Base-by-base conservation (phyloP, 208 protist genomes). In the Trypanosoma cruzi region DNA sequence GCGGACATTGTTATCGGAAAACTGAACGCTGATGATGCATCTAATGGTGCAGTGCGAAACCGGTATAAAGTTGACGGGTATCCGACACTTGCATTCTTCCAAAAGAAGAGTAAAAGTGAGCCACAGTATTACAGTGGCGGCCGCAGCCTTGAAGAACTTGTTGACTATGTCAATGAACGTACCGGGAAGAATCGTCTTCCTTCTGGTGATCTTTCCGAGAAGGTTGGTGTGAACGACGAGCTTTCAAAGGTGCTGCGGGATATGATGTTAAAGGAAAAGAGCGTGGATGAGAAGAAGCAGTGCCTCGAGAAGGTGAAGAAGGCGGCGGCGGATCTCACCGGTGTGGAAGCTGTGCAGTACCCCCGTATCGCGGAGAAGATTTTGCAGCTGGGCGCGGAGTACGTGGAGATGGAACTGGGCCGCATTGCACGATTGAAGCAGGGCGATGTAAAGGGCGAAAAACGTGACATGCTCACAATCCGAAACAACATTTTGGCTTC, bases 1-100 rank as follows among this genome's bases (percentile, higher is more conserved):
- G 69, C 88, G 49, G 81, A 93, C 57, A 53, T 96, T 1, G 66
- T 88, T n/a, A 81, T 97, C 42, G 93, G 80, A 22, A 71, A 75
- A 54, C 31, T 90, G 65, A 67, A 97, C 56, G 86, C 75, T 7
- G 71, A 82, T 57, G 73, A 90, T 18, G 34, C 20, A 7, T 46
- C 54, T 1, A 83, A 90, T 70, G 32, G 66, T 26, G 48, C 31
- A 2, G 11, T 88, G 14, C 56, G 52, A 0, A 29, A 44, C 26
- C 8, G 40, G 22, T 89, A 84, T 73, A 57, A 81, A 13, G 62
- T 96, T 11, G 20, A 50, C 3, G 77, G 78, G 16, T 93, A 79
- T 61, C 88, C 85, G 7, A 88, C 85, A 1, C 36, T 93, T 24
- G 62, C 74, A 22, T 86, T 92, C 57, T 89, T 96, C 64, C 76